phyloP scores from a whole-genome alignment of 2,329 filamentous ascomycete genomes.

The Daldinia sp. region DNA sequence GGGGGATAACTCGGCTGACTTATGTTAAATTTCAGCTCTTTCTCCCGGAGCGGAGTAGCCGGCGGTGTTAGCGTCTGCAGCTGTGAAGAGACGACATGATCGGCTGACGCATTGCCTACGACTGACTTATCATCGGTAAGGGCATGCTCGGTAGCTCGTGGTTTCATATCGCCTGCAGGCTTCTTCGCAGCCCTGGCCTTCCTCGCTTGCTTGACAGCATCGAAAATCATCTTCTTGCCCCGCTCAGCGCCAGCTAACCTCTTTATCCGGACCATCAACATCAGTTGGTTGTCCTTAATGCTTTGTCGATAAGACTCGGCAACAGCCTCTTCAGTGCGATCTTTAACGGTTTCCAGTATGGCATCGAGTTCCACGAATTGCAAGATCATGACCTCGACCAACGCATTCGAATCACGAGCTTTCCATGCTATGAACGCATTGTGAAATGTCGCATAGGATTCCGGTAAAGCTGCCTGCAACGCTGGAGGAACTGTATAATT shows the following conservation, averaged over 20 bases:
- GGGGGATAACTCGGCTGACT: constrained; percentile 60
- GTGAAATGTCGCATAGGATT: constrained; percentile 79
- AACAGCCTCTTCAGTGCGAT: constrained; percentile 78
- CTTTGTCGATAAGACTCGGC: constrained; percentile 82
- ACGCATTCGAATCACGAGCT: constrained; percentile 79
- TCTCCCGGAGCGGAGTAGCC: constrained; percentile 60
- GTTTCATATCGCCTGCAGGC: constrained; percentile 76
- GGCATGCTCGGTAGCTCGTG: constrained; percentile 69
- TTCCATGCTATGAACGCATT: constrained; percentile 88
- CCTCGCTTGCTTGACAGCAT: constrained; percentile 79
- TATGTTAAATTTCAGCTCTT: constrained; percentile 54
- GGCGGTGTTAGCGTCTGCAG: constrained; percentile 67
- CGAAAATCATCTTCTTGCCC: constrained; percentile 78
- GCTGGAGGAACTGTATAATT: constrained; percentile 74
- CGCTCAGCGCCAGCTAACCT: constrained; percentile 78
- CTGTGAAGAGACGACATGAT: constrained; percentile 56
- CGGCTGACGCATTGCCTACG: constrained; percentile 57
- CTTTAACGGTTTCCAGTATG: constrained; percentile 86
- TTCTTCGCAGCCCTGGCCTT: constrained; percentile 74
- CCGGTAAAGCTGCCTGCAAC: constrained; percentile 71
- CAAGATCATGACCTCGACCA: constrained; percentile 87
- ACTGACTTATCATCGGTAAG: constrained; percentile 53
- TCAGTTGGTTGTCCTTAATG: constrained; percentile 83
- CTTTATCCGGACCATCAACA: constrained; percentile 83
- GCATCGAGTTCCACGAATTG: constrained; percentile 87